A percentile compares a stretch with the other conserved stretches of the same genome.
These are phyloP conservation scores for Ilex asprella DNA, from an alignment of 257 asterid genomes.

Conservation along the genomic window DNA sequence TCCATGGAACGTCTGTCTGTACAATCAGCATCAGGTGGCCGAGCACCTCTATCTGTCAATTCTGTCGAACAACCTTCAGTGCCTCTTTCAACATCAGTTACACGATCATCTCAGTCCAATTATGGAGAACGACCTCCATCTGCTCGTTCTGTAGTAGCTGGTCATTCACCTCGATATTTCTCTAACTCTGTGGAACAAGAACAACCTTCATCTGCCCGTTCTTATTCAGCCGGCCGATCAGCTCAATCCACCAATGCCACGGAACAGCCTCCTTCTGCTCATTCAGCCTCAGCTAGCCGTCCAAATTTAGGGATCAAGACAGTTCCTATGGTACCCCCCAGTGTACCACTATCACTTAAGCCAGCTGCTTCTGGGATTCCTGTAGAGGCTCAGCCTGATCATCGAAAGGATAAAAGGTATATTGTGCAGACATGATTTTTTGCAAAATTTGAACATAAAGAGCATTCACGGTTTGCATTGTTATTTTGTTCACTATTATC, in stretches of 20 bases:
- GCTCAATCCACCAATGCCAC: slow-evolving; percentile 18
- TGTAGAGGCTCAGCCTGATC: slow-evolving; percentile 44
- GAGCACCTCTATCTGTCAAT: slow-evolving; percentile 28
- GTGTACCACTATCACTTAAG: slow-evolving; percentile 44
- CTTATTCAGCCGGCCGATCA: slow-evolving; percentile 34
- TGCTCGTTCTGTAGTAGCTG: slow-evolving; percentile 16
- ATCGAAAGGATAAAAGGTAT: slow-evolving; percentile 64
- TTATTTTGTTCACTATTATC: too few species aligned
- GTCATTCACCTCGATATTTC: slow-evolving; percentile 18
- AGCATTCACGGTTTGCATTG: too few species aligned
- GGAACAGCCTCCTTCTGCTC: slow-evolving; percentile 81
- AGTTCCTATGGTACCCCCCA: slow-evolving; percentile 43
- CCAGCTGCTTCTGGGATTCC: slow-evolving; percentile 32
- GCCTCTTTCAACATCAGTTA: slow-evolving; percentile 24
- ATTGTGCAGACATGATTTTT: too few species aligned
- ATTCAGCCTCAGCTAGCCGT: slow-evolving; percentile 30
- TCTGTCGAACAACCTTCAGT: slow-evolving; percentile 23
- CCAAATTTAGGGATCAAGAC: slow-evolving; percentile 48
- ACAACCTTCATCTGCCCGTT: slow-evolving; percentile 45
- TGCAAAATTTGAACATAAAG: too few species aligned
- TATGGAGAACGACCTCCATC: slow-evolving; percentile 24
- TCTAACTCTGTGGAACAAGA: slow-evolving; percentile 33
- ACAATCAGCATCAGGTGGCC: slow-evolving; percentile 30
- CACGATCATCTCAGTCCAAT: slow-evolving; percentile 27
- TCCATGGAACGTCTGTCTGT: slow-evolving; percentile 31